Evolutionary conservation across 2,329 filamentous ascomycete genomes (phyloP), one percentile per base, ranked within the genome.

Genomic region (Aureobasidium mangrovei): DNA sequence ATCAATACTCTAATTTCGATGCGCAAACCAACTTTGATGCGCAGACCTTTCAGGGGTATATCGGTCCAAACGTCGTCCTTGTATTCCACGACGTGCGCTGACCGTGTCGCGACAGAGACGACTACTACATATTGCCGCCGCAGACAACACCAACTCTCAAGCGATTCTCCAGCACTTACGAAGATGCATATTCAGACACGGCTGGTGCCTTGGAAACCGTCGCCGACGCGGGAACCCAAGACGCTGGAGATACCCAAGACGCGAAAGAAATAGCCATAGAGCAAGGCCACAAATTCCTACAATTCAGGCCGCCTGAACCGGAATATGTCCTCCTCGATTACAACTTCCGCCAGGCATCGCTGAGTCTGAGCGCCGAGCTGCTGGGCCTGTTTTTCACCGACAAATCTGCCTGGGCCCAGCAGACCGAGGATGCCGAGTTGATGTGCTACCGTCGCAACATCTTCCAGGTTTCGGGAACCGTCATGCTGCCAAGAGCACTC

Each of bases 361-460:
- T 86, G 8, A 76, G 73, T 61, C 83, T 91, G 75, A 78, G 78
- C 26, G 86, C 87, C 12, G 86, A 91, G 71, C 81, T 91, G 31
- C 86, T 91, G 65, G 87, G 87, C 73, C 91, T 91, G 86, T 91
- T 91, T 74, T 91, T 91, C 68, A 75, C 91, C 32, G 89, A 87
- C 31, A 87, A 91, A 67, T 86, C 86, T 73, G 84, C 85, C 1
- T 79, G 84, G 64, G 82, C 77, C 58, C 72, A 77, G 3, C 73
- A 74, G 68, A 82, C 69, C 70, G 80, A 71, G 73, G 72, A 75
- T 7, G 88, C 82, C 51, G 91, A 97, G 71, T 72, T 97, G 67
- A 97, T 91, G 3, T 97, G 91, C 77, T 97, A 97, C 71, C 86
- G 91, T 60, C 83, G 91, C 45, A 97, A 97, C 66, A 76, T 97